These are phyloP conservation scores for Cystoisospora suis DNA, from an alignment of 169 alveolate species.

Conservation along the genomic window DNA sequence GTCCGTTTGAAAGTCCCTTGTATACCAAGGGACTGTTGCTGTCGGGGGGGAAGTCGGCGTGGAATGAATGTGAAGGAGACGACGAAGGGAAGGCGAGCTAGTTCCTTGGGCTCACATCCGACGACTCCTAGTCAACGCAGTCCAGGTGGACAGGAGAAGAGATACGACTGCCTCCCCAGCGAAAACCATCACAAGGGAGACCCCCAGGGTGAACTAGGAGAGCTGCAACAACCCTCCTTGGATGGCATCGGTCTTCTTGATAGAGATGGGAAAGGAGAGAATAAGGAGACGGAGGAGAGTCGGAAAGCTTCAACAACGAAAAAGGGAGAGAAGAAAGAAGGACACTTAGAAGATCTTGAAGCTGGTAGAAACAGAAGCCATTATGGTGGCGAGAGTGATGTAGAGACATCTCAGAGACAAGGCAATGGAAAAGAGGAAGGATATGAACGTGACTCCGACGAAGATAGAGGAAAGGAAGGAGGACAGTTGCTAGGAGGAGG, in stretches of 20 bases:
- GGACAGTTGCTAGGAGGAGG: background rate
- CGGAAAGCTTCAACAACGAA: background rate
- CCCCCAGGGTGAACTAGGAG: no score
- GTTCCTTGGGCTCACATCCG: no score
- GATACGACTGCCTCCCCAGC: no score
- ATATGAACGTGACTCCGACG: background rate
- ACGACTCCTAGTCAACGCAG: no score
- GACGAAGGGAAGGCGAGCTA: no score
- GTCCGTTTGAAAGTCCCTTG: background rate
- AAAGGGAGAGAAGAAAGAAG: background rate
- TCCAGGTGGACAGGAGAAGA: no score
- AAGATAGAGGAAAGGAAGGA: background rate
- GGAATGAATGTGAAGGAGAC: no score
- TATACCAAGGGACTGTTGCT: background rate
- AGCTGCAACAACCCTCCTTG: no score
- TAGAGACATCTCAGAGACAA: background rate
- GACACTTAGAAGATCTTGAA: background rate
- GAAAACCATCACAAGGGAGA: no score
- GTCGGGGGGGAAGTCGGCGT: background rate
- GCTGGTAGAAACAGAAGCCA: background rate
- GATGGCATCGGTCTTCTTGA: no score
- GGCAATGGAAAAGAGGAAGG: background rate
- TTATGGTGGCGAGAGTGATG: background rate
- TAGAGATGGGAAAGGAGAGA: background rate
- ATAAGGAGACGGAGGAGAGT: background rate